These are phyloP conservation scores for Aspergillus homomorphus DNA, from an alignment of 495 filamentous ascomycete genomes.

Conservation along the genomic window DNA sequence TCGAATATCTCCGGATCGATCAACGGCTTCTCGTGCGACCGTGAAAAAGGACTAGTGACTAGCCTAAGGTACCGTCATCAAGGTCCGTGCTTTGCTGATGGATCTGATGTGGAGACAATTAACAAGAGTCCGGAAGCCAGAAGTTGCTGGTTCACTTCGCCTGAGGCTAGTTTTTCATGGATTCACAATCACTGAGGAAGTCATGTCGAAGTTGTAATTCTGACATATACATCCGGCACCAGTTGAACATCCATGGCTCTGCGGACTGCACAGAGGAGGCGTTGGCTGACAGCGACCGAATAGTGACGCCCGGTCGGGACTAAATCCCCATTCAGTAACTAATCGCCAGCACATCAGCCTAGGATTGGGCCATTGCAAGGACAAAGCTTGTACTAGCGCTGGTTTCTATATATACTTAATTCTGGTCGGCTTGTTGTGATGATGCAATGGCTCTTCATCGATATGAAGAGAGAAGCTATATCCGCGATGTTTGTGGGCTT, in stretches of 20 bases:
- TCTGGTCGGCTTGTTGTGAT: not conserved
- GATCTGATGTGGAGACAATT: not conserved
- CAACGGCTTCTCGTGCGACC: constrained; percentile 6
- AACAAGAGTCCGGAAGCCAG: not conserved
- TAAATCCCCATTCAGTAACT: constrained; percentile 3
- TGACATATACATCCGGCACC: not conserved
- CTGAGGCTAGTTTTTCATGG: not conserved
- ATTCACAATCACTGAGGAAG: not conserved
- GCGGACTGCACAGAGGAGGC: not conserved
- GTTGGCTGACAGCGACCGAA: not conserved
- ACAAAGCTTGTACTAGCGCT: constrained; percentile 2
- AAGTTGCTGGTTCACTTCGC: not conserved
- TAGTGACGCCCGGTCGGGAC: constrained; percentile 1
- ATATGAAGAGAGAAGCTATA: not conserved
- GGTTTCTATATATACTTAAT: constrained; percentile 8
- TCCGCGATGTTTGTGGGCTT: constrained; percentile 2
- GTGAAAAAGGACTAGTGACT: not conserved
- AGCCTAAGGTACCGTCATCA: not conserved
- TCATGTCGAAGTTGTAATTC: not conserved
- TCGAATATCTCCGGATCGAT: not conserved
- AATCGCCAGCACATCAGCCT: constrained; percentile 4
- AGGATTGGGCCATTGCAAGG: constrained; percentile 3
- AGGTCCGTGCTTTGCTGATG: constrained; percentile 3
- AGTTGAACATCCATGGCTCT: not conserved
- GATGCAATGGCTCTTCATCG: not conserved